A percentile compares a stretch with the other conserved stretches of the same genome.
Conservation (phyloP, 2,329 filamentous ascomycete species). For the Boeremia exigua region DNA sequence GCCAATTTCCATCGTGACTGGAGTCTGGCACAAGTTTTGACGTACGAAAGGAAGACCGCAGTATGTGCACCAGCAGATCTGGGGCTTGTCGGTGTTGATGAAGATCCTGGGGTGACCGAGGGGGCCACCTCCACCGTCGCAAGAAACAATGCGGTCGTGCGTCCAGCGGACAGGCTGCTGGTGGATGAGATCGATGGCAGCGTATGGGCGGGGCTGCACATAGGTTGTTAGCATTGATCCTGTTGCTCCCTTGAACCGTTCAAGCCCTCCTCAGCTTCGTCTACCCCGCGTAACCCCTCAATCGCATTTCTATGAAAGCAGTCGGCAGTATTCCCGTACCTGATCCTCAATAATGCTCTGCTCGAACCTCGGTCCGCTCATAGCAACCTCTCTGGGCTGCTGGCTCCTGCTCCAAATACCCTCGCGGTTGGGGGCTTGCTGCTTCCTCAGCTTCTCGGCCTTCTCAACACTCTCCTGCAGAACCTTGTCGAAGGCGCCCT, state of each 20-base stretch:
- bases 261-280: background rate
- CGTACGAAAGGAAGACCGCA: slow-evolving; percentile 92
- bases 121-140: slow-evolving; percentile 90
- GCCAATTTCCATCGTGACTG: too few species aligned
- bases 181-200: slow-evolving; percentile 95
- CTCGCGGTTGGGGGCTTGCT: slow-evolving; percentile 86
- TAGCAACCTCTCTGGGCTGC: slow-evolving; percentile 78
- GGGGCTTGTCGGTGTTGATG: slow-evolving; percentile 97
- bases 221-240: background rate
- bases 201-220: slow-evolving; percentile 79
- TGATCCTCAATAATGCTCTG: slow-evolving; percentile 93
- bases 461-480: slow-evolving; percentile 62
- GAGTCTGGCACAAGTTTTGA: slow-evolving; percentile 32
- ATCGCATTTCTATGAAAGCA: background rate
- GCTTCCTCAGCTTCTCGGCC: slow-evolving; percentile 63
- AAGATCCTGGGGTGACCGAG: slow-evolving; percentile 91
- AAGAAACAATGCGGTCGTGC: slow-evolving; percentile 79
- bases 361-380: slow-evolving; percentile 95
- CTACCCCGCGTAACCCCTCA: background rate
- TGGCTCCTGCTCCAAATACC: slow-evolving; percentile 87
- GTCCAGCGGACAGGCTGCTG: slow-evolving; percentile 94
- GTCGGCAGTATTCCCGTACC: slow-evolving; percentile 62
- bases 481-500: slow-evolving; percentile 57
- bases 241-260: background rate
- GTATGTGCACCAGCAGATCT: slow-evolving; percentile 90